Percentiles rank a stretch among this genome's conserved stretches.
phyloP scores from a whole-genome alignment of 2,329 filamentous ascomycete species.

The Calonectria pteridis region DNA sequence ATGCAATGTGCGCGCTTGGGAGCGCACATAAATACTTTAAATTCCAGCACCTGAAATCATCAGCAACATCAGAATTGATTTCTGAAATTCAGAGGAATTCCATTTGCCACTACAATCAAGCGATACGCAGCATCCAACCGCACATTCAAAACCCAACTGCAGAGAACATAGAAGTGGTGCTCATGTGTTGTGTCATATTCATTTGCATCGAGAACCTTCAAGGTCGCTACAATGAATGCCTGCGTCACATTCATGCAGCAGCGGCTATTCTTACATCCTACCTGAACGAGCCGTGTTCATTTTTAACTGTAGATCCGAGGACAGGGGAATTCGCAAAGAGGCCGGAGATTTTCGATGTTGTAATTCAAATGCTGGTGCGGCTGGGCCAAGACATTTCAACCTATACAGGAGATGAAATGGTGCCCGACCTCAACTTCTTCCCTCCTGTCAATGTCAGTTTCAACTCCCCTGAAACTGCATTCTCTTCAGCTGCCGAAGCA shows the following conservation, averaged over 20 bases:
- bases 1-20: background rate
- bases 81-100: background rate
- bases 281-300: background rate
- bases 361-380: background rate
- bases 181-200: background rate
- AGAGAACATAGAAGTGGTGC: background rate
- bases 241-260: background rate
- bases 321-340: background rate
- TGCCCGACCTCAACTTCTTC: background rate
- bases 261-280: background rate
- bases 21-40: background rate
- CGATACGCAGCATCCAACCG: background rate
- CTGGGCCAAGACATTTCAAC: background rate
- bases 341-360: background rate
- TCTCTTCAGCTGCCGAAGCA: background rate
- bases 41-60: background rate
- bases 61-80: background rate
- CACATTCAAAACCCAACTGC: background rate
- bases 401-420: background rate
- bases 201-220: background rate
- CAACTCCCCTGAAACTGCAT: background rate
- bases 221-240: background rate
- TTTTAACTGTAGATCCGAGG: background rate
- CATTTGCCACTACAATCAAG: background rate
- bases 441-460: background rate